Evolutionary conservation across 371 early-diverging fungal species (phyloP), one percentile per base, ranked within the genome.

Genomic region (Mucor circinelloides): DNA sequence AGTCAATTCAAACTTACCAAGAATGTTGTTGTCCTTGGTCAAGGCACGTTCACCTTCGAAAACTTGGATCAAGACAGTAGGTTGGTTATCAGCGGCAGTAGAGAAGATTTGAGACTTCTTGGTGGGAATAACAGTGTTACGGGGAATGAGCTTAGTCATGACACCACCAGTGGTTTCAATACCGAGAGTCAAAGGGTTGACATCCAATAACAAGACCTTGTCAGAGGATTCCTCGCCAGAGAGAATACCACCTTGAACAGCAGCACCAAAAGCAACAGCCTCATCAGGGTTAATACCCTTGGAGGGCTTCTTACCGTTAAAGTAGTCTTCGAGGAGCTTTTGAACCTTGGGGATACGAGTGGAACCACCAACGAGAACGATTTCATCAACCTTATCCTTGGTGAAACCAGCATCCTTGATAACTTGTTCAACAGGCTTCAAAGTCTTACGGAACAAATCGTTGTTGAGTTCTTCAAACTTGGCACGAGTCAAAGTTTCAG

Each of bases 301-400:
- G 82, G 93, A 91, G 25, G 99, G 96, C 77, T 97, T 94, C 79
- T 92, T 92, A 69, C 97, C 97, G 85, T 79, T 82, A 77, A 99
- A 99, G 80, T 93, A 90, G 17, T 89, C 85, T 81, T 95, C 92
- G 68, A 99, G 95, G 50, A 95, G 86, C 72, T 94, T 91, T 78
- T 95, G 93, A 58, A 99, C 97, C 88, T 95, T 96, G 81, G 99
- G 99, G 83, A 99, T 97, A 85, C 99, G 93, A 71, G 99, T 96
- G 89, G 97, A 98, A 80, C 99, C 99, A 79, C 99, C 99, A 62
- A 99, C 99, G 59, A 99, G 89, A 64, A 99, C 96, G 67, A 99
- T 96, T 78, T 99, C 99, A 79, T 95, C 90, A 66, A 99, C 94
- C 64, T 95, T 93, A 62, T 85, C 87, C 85, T 93, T 90, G 52